Percentiles rank a stretch among this genome's conserved stretches.
Evolutionary conservation across 805 yeast species (phyloP).

Genomic region (Wickerhamomyces ciferrii): DNA sequence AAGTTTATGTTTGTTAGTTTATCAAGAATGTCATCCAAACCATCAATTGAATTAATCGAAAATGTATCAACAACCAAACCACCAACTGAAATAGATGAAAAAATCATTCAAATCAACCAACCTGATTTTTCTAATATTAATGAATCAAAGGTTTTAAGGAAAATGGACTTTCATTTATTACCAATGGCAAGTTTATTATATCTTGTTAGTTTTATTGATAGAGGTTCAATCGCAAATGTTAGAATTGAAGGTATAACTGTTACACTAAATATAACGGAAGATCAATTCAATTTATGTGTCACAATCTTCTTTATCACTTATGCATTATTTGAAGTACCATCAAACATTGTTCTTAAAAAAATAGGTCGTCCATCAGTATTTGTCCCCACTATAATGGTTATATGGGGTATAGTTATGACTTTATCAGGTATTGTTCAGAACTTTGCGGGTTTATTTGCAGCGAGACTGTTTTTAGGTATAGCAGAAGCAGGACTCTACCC

Average conservation of each 20-base stretch:
- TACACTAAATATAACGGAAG: constrained; percentile 27
- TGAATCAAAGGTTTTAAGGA: constrained; percentile 26
- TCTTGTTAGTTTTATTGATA: constrained; percentile 41
- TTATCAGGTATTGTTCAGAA: constrained; percentile 41
- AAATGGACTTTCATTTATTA: constrained; percentile 33
- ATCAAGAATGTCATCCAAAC: not conserved
- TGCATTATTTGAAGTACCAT: constrained; percentile 27
- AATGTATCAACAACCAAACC: not conserved
- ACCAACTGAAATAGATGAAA: not conserved
- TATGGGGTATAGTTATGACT: constrained; percentile 15
- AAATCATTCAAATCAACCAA: no score
- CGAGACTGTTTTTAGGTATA: constrained; percentile 40
- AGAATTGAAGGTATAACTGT: constrained; percentile 40
- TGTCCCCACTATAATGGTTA: not conserved
- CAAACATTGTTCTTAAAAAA: constrained; percentile 19
- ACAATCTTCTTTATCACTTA: constrained; percentile 42
- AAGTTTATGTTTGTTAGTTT: no score
- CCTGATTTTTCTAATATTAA: not conserved
- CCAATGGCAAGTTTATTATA: constrained; percentile 36
- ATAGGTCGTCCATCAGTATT: not conserved
- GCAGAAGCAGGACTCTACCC: constrained; percentile 39
- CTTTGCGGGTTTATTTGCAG: constrained; percentile 18
- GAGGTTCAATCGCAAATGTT: constrained; percentile 54
- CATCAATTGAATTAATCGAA: not conserved
- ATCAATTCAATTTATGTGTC: constrained; percentile 34